Evolutionary conservation across 345 rosid genomes (phyloP).

Genomic region (Syzygium grande): DNA sequence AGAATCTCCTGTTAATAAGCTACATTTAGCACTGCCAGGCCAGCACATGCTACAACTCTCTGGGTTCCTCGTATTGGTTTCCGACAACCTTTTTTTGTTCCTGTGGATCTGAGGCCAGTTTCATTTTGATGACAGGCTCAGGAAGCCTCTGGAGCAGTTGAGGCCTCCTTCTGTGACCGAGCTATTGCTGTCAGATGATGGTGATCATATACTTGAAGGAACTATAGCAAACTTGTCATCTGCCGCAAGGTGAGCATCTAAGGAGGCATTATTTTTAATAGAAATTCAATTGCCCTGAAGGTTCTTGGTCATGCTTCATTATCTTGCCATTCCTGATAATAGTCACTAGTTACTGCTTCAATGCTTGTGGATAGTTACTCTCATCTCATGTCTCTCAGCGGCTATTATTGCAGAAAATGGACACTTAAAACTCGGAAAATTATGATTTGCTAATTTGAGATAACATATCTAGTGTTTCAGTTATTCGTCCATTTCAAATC

Average conservation of each 20-base stretch:
- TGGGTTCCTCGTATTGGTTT: background rate
- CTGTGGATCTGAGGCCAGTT: background rate
- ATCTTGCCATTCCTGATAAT: background rate
- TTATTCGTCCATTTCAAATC: background rate
- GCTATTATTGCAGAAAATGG: background rate
- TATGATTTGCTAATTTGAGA: background rate
- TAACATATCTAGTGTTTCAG: background rate
- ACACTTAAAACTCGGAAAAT: background rate
- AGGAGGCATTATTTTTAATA: background rate
- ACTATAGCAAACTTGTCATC: slow-evolving; percentile 61
- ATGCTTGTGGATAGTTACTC: background rate
- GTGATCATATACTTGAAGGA: slow-evolving; percentile 82
- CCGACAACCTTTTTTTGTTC: background rate
- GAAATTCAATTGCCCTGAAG: background rate
- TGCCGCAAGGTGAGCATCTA: slow-evolving; percentile 44
- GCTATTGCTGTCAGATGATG: slow-evolving; percentile 75
- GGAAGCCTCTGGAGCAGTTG: slow-evolving; percentile 73
- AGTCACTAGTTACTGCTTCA: background rate
- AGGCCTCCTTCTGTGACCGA: slow-evolving; percentile 69
- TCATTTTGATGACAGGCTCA: slow-evolving; percentile 34
- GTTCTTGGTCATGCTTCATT: background rate
- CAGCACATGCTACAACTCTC: background rate
- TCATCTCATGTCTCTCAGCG: background rate
- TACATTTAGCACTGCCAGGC: background rate
- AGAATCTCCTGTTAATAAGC: background rate